Percentiles rank a stretch among this genome's conserved stretches.
Conservation (phyloP, 768 basidiomycete genomes). For the Guyanaporus albipodus region DNA sequence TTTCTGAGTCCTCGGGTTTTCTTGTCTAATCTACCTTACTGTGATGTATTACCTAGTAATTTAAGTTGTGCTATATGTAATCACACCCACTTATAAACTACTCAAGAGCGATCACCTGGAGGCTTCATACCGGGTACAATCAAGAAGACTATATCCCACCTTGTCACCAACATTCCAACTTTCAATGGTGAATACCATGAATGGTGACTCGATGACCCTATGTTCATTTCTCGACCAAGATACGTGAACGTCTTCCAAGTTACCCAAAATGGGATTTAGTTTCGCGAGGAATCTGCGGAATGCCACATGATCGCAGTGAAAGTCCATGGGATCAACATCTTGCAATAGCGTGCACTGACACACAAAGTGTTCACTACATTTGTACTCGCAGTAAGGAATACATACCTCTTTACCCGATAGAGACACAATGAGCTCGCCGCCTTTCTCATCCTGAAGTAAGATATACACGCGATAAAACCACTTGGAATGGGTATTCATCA, state of each 20-base stretch:
- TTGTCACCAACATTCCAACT: slow-evolving; percentile 26
- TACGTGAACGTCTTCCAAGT: slow-evolving; percentile 41
- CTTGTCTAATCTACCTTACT: not conserved
- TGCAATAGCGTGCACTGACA: slow-evolving; percentile 42
- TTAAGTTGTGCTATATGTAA: not conserved
- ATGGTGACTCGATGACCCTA: slow-evolving; percentile 21
- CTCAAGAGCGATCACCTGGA: not conserved
- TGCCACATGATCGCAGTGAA: slow-evolving; percentile 38
- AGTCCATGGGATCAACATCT: slow-evolving; percentile 42
- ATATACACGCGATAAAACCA: slow-evolving; percentile 49
- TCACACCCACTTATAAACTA: not conserved
- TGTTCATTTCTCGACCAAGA: slow-evolving; percentile 21
- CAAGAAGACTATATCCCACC: slow-evolving; percentile 24
- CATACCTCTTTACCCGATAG: slow-evolving; percentile 47
- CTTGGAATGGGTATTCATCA: slow-evolving; percentile 46
- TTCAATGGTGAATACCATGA: slow-evolving; percentile 27
- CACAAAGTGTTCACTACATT: not conserved
- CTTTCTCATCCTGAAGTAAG: slow-evolving; percentile 48
- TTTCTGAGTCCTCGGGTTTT: not conserved
- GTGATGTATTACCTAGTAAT: no score
- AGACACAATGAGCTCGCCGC: slow-evolving; percentile 40
- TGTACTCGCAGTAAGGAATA: slow-evolving; percentile 1
- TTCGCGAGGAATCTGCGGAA: slow-evolving; percentile 37
- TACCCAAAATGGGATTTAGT: slow-evolving; percentile 45
- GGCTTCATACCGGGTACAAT: no score